These are phyloP conservation scores for Lactarius hengduanensis DNA, from an alignment of 768 basidiomycete genomes.

Conservation along the genomic window DNA sequence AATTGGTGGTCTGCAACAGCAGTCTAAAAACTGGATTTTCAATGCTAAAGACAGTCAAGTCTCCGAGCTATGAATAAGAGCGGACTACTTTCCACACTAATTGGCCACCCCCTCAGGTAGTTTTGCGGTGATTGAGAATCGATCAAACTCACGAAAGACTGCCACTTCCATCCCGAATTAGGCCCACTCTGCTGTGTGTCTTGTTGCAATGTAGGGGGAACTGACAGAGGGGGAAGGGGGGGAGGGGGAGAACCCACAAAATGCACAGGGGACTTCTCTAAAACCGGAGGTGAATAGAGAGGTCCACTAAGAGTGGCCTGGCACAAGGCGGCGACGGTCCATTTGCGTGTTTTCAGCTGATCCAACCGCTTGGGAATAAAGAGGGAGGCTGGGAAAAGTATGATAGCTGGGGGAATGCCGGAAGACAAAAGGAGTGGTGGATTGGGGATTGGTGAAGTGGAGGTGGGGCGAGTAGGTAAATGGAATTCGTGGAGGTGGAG, in stretches of 20 bases:
- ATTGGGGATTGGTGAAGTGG: neutral
- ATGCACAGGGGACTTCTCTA: neutral
- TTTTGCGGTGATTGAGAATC: neutral
- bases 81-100: neutral
- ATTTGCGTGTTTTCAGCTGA: neutral
- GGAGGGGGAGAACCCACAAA: neutral
- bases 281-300: neutral
- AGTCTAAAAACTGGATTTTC: neutral
- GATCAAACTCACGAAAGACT: neutral
- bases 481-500: neutral
- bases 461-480: neutral
- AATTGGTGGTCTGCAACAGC: neutral
- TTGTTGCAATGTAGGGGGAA: neutral
- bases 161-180: neutral
- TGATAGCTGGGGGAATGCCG: neutral
- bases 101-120: neutral
- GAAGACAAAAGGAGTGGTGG: neutral
- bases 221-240: neutral
- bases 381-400: neutral
- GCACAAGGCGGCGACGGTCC: neutral
- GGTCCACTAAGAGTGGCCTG: neutral
- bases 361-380: neutral
- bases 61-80: neutral
- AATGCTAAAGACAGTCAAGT: neutral
- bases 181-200: neutral